A percentile compares a stretch with the other conserved stretches of the same genome.
These are phyloP conservation scores for Aspergillus sp. DNA, from an alignment of 2,329 filamentous ascomycete genomes.

Conservation along the genomic window DNA sequence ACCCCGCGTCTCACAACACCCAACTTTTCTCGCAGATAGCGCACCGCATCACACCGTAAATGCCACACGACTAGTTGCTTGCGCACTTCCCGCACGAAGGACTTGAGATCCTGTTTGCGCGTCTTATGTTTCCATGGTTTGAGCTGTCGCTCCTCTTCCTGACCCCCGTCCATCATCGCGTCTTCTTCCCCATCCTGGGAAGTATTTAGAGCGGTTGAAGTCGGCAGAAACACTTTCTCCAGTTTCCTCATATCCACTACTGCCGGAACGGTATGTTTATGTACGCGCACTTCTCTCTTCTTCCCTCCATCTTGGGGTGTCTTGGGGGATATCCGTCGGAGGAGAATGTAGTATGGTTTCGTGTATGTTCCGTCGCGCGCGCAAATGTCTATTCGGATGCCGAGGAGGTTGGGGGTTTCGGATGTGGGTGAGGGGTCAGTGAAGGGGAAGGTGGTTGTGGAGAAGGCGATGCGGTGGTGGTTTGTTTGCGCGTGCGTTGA, in stretches of 20 bases:
- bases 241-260: slow-evolving; percentile 46
- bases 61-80: slow-evolving; percentile 47
- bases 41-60: slow-evolving; percentile 41
- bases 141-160: not conserved
- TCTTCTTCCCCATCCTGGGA: slow-evolving; percentile 14
- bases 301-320: slow-evolving; percentile 13
- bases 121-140: slow-evolving; percentile 24
- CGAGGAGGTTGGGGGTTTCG: slow-evolving; percentile 37
- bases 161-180: slow-evolving; percentile 18
- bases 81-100: slow-evolving; percentile 42
- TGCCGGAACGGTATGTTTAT: slow-evolving; percentile 49
- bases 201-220: slow-evolving; percentile 9
- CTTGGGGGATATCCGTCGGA: slow-evolving; percentile 30
- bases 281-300: slow-evolving; percentile 35
- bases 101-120: slow-evolving; percentile 39
- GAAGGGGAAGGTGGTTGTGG: slow-evolving; percentile 50
- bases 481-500: slow-evolving; percentile 40
- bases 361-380: slow-evolving; percentile 41
- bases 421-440: slow-evolving; percentile 44
- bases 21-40: slow-evolving; percentile 36
- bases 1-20: slow-evolving; percentile 23
- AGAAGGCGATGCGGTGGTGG: slow-evolving; percentile 48
- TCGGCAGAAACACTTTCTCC: slow-evolving; percentile 36
- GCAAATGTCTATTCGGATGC: slow-evolving; percentile 47
- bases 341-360: slow-evolving; percentile 48